Conservation (phyloP, 2,329 filamentous ascomycete genomes). For the Allantophomopsis lycopodina region DNA sequence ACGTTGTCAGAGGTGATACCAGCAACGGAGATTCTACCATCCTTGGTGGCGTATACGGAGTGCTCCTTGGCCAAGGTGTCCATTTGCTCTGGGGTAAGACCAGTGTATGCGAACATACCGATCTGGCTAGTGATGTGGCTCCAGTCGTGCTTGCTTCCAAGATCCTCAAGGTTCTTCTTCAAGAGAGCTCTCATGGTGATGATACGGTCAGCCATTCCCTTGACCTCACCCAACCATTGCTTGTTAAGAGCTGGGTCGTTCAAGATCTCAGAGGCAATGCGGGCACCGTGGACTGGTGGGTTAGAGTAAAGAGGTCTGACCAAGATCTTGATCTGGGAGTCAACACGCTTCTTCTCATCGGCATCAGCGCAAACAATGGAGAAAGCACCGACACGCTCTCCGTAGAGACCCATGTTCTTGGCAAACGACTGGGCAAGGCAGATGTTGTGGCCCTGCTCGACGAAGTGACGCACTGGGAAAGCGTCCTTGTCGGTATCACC, state of each 20-base stretch:
- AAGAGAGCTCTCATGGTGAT: constrained; percentile 94
- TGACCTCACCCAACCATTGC: constrained; percentile 94
- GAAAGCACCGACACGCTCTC: constrained; percentile 95
- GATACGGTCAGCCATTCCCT: constrained; percentile 98
- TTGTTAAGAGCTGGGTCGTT: constrained; percentile 73
- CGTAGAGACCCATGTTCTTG: constrained; percentile 99
- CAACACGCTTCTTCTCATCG: constrained; percentile 89
- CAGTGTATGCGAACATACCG: constrained; percentile 99
- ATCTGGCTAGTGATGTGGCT: constrained; percentile 98
- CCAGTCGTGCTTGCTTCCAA: constrained; percentile 96
- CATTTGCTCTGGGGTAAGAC: constrained; percentile 84
- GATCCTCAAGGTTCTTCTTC: constrained; percentile 86
- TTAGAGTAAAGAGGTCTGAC: constrained; percentile 97
- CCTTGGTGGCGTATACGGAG: constrained; percentile 94
- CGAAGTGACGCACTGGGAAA: constrained; percentile 85
- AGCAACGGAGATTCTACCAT: constrained; percentile 75
- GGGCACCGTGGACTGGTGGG: constrained; percentile 90
- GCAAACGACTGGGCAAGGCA: constrained; percentile 88
- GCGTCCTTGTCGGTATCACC: constrained; percentile 87
- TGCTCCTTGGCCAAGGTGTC: constrained; percentile 82
- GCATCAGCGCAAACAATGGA: constrained; percentile 74
- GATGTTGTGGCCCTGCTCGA: constrained; percentile 81
- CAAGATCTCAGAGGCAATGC: constrained; percentile 84
- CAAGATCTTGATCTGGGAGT: constrained; percentile 97
- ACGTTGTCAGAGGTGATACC: constrained; percentile 74